Percentiles rank a stretch among this genome's conserved stretches.
phyloP scores from a whole-genome alignment of 257 asterid genomes.

The Nicotiana knightiana region DNA sequence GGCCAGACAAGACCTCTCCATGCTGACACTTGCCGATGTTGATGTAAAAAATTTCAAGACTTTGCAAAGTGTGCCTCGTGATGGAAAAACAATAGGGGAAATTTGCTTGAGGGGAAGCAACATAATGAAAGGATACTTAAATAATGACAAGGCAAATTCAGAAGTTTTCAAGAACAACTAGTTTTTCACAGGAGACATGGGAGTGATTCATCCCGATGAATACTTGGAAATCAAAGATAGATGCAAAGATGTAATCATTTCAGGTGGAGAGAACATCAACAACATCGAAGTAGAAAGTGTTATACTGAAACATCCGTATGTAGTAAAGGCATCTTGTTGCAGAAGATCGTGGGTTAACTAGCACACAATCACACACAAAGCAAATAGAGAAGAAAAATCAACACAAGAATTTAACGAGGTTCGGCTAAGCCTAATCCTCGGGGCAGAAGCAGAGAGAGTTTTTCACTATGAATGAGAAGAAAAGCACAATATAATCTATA shows the following conservation, averaged over 20 bases:
- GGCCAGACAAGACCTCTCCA: constrained; percentile 60
- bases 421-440: no score
- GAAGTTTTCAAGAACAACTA: constrained; percentile 55
- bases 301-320: no score
- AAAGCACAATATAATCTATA: no score
- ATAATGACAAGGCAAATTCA: constrained; percentile 43
- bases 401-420: no score
- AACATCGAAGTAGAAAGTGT: no score
- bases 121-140: constrained; percentile 74
- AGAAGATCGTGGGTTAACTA: no score
- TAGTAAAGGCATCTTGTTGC: no score
- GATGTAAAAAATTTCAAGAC: constrained; percentile 57
- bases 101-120: constrained; percentile 70
- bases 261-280: no score
- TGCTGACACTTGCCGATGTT: constrained; percentile 54
- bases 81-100: constrained; percentile 63
- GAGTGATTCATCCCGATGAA: constrained; percentile 79
- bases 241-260: constrained; percentile 50
- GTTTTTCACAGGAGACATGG: constrained; percentile 77
- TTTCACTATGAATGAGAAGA: no score
- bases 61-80: constrained; percentile 52
- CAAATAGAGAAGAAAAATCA: no score
- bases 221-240: constrained; percentile 27
- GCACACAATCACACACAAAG: no score
- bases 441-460: no score